phyloP scores from a whole-genome alignment of 768 basidiomycete species.

The Collybiopsis confluens region DNA sequence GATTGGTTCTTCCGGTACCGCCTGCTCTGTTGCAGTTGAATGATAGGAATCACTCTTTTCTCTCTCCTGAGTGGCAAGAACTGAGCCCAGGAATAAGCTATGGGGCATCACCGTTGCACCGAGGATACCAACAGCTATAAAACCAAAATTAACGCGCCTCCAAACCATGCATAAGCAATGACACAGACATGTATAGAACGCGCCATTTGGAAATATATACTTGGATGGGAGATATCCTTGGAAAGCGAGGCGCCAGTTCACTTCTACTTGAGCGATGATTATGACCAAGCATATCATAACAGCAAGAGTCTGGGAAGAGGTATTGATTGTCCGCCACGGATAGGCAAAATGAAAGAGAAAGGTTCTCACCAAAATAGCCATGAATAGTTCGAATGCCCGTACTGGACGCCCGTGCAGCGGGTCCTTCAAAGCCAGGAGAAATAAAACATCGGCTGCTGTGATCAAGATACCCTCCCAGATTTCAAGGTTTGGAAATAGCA shows the following conservation, averaged over 20 bases:
- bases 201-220: constrained; percentile 48
- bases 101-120: constrained; percentile 94
- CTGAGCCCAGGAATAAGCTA: constrained; percentile 84
- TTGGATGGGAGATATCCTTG: constrained; percentile 74
- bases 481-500: constrained; percentile 66
- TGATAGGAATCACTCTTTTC: constrained; percentile 36
- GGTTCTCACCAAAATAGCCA: constrained; percentile 49
- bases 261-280: constrained; percentile 65
- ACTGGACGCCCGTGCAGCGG: constrained; percentile 65
- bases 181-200: constrained; percentile 61
- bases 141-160: constrained; percentile 18
- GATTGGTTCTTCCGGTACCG: too few species aligned
- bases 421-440: constrained; percentile 69
- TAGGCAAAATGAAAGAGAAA: neutral
- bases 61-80: constrained; percentile 80
- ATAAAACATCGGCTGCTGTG: constrained; percentile 63
- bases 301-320: constrained; percentile 44
- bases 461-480: constrained; percentile 70
- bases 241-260: constrained; percentile 74
- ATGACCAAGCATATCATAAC: constrained; percentile 78
- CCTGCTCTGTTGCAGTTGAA: neutral
- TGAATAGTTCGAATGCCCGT: constrained; percentile 62
- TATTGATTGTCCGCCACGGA: neutral
- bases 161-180: constrained; percentile 1
- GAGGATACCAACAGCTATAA: constrained; percentile 61